These are phyloP conservation scores for Suillus americanus DNA, from an alignment of 768 basidiomycete genomes.

Conservation along the genomic window DNA sequence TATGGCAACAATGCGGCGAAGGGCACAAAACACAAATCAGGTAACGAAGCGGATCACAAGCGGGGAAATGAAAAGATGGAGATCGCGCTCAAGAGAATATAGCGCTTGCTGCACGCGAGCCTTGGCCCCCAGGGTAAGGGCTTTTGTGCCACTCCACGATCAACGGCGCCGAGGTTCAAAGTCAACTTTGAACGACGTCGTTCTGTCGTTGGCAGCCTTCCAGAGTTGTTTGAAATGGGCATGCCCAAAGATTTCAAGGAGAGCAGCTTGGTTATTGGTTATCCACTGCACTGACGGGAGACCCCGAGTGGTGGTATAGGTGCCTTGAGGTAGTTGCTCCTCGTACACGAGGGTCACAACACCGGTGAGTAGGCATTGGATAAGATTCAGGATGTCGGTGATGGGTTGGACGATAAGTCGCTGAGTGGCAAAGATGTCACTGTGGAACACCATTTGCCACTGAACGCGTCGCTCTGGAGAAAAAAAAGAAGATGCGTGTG, in stretches of 20 bases:
- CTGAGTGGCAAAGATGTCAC: conserved; percentile 70
- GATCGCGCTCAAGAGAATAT: conserved; percentile 12
- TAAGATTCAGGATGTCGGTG: conserved; percentile 64
- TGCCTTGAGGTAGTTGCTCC: conserved; percentile 67
- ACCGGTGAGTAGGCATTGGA: conserved; percentile 74
- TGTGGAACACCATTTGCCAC: conserved; percentile 90
- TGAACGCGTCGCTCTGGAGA: conserved; percentile 80
- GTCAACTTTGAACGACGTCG: conserved; percentile 74
- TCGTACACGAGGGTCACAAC: conserved; percentile 72
- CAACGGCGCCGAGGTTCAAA: conserved; percentile 44
- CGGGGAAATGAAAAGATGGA: conserved; percentile 17
- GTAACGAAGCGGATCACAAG: conserved; percentile 26
- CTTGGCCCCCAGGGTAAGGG: conserved; percentile 17
- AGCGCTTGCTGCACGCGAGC: conserved; percentile 18
- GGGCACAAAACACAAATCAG: conserved; percentile 14
- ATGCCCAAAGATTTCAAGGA: conserved; percentile 73
- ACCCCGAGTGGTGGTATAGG: conserved; percentile 74
- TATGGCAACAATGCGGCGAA: conserved; percentile 38
- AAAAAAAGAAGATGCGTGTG: conserved; percentile 83
- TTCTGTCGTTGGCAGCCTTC: conserved; percentile 69
- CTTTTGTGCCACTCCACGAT: conserved; percentile 16
- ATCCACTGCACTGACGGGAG: conserved; percentile 80
- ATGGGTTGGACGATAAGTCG: conserved; percentile 68
- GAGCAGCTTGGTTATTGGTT: conserved; percentile 60
- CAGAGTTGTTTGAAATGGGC: conserved; percentile 71